phyloP scores from a whole-genome alignment of 176 grass and related monocot genomes.

The Tillandsia fasciculata region DNA sequence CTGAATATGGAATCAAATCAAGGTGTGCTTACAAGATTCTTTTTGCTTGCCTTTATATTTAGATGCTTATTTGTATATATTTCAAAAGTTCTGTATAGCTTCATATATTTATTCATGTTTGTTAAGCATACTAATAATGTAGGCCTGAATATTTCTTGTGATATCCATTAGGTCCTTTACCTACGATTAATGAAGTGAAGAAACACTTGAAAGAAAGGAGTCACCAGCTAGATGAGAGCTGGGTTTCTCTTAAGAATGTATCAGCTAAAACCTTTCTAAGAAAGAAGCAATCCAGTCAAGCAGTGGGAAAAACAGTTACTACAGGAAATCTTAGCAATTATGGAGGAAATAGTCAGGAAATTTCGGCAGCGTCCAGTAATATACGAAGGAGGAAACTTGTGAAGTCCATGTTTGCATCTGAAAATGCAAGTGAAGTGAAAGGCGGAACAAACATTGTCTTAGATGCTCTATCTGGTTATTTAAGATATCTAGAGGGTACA shows the following conservation, averaged over 20 bases:
- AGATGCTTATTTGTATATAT: neutral
- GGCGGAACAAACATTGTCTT: conserved; percentile 56
- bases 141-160: conserved; percentile 2
- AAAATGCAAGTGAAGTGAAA: conserved; percentile 50
- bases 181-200: conserved; percentile 75
- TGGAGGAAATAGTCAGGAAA: conserved; percentile 26
- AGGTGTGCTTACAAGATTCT: conserved; percentile 41
- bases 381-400: conserved; percentile 29
- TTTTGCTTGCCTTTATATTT: conserved; percentile 16
- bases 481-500: conserved; percentile 86
- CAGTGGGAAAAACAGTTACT: conserved; percentile 29
- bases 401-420: conserved; percentile 74
- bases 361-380: conserved; percentile 13
- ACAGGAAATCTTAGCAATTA: conserved; percentile 17
- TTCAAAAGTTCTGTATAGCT: conserved; percentile 8
- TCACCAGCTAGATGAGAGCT: conserved; percentile 32
- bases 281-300: conserved; percentile 18
- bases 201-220: conserved; percentile 28
- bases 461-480: conserved; percentile 72
- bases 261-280: conserved; percentile 45
- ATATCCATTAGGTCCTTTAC: conserved; percentile 47
- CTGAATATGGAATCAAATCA: conserved; percentile 48
- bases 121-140: neutral
- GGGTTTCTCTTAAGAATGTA: conserved; percentile 39
- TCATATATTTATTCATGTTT: neutral